Evolutionary conservation across 805 yeast species (phyloP), one percentile per base, ranked within the genome.

Genomic region (Lipomyces starkeyi): DNA sequence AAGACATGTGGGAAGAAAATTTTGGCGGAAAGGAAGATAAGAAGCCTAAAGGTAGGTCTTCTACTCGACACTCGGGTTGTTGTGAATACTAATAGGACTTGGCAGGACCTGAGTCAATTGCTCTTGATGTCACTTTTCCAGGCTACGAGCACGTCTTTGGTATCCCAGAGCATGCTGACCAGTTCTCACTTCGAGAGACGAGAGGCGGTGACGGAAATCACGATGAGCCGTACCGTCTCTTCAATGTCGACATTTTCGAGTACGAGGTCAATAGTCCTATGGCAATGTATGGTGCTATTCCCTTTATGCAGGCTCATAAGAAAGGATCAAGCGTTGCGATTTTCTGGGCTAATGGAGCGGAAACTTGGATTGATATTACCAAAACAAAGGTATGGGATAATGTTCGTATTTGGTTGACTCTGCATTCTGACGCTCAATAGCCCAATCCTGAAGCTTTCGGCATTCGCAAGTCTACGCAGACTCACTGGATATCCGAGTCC

Each of bases 271-370:
- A 91, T 69, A 89, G 97, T 52, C 87, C 88, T 65, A 83, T 89
- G 83, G 92, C 98, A 58, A 93, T 93, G 97, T 95, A 95, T 76
- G 99, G 99, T 0, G 82, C 97, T 0, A 91, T 95, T 73, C 99
- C 99, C 2, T 87, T 93, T 58, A 83, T 95, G 85, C 80, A 91
- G 61, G 95, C 92, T 0, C 86, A 85, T 20, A 86, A 85, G 61
- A 82, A 85, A 0, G 84, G 80, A 0, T 74, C 82, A 1, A 82
- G 93, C 1, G 86, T 87, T 11, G 98, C 97, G 17, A 77, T 94
- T 9, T 93, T 94, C 74, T 95, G 98, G 98, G 80, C 91, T 63
- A 95, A 93, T 76, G 85, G 91, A 60, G 97, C 98, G 0, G 99
- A 95, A 76, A 93, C 98, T 0, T 93, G 88, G 81, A 82, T 95